Percentiles rank a stretch among this genome's conserved stretches.
Conservation (phyloP, 495 filamentous ascomycete genomes). For the Penicillium pancosmium region DNA sequence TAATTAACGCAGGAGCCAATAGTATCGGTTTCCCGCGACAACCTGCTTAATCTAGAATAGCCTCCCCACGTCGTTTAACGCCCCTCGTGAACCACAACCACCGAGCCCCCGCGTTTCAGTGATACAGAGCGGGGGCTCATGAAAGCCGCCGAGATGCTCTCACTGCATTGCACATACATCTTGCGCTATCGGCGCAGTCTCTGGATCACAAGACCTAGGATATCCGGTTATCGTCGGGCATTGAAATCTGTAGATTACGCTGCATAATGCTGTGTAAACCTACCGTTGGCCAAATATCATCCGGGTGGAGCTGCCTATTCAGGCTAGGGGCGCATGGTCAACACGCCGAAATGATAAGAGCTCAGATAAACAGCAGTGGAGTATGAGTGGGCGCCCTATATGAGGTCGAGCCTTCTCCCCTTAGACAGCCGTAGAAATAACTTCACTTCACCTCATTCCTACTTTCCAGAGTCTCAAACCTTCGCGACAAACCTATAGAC, state of each 20-base stretch:
- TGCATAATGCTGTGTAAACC: neutral
- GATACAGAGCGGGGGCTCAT: neutral
- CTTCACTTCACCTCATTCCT: constrained; percentile 1
- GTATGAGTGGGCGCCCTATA: constrained; percentile 20
- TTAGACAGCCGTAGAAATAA: neutral
- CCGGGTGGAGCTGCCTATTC: constrained; percentile 33
- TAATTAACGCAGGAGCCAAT: constrained; percentile 9
- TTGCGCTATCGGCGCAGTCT: neutral
- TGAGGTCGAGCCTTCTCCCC: constrained; percentile 15
- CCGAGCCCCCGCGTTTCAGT: constrained; percentile 21
- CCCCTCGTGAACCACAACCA: neutral
- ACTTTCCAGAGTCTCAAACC: constrained; percentile 5
- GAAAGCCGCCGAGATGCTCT: neutral
- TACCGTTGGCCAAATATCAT: neutral
- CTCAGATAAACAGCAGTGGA: constrained; percentile 12
- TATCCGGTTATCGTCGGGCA: no score
- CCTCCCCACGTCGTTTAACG: constrained; percentile 18
- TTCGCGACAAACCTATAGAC: constrained; percentile 11
- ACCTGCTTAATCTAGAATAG: constrained; percentile 29
- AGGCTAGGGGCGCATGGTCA: constrained; percentile 19
- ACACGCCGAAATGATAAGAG: constrained; percentile 22
- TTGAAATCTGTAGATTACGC: neutral
- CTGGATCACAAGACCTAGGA: no score
- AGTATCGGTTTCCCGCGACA: constrained; percentile 18
- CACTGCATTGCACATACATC: neutral